Base-by-base conservation (phyloP, 768 basidiomycete genomes). In the Leccinellum rugosiceps region DNA sequence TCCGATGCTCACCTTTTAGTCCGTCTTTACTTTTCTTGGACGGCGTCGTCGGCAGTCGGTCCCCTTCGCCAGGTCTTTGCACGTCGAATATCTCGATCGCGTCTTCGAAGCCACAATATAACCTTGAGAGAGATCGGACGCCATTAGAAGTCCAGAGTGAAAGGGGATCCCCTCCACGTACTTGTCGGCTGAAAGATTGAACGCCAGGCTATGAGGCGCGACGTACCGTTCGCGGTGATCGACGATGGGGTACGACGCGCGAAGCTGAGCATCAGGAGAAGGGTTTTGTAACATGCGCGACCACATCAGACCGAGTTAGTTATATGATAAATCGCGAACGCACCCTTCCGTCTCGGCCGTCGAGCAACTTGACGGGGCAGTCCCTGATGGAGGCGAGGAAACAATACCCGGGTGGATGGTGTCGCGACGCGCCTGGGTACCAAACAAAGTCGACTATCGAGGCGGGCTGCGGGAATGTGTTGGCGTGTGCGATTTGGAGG, bases 191-290 rank as follows among this genome's bases (percentile, higher is more conserved):
- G 81, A 73, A 1, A 78, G 70, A 63, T 91, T 90, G 72, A 97
- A 98, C 0, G 87, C 79, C 57, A 98, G 76, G 62, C 84, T 84
- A 54, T 93, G 88, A 0, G 96, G 94, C 0, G 92, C 94, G 41
- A 97, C 78, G 53, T 92, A 85, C 31, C 94, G 82, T 73, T 98
- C 96, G n/a, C 89, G 78, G 65, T 98, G 95, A 70, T 98, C 94
- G 10, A 98, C 82, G 38, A 98, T 96, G 41, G 79, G 79, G 70
- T 98, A 98, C 1, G 92, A 94, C 0, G 94, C 96, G 17, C 95
- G 84, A 19, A 92, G 81, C 95, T 97, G 34, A n/a, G n/a, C 4
- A 28, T 28, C 28, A 26, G 30, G 34, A 26, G 15, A 5, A 34
- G 30, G 30, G 26, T 26, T 26, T n/a, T 3, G 13, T 15, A 10